A percentile compares a stretch with the other conserved stretches of the same genome.
Conservation (phyloP, 257 asterid genomes). For the Solanum okadae region DNA sequence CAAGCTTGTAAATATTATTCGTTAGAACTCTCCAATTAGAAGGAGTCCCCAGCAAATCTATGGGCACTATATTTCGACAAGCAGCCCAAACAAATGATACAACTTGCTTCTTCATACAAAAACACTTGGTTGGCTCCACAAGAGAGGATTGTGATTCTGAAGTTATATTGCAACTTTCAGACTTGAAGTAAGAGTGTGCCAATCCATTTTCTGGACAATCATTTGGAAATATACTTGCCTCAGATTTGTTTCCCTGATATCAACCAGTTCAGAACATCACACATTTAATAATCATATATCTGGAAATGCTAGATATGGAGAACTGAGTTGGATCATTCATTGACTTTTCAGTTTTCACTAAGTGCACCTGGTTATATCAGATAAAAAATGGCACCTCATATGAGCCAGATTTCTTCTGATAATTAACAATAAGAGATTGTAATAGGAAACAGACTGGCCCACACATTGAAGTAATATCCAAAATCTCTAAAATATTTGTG, state of each 20-base stretch:
- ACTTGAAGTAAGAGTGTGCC: slow-evolving; percentile 1
- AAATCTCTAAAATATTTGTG: neutral
- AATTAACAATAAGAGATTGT: neutral
- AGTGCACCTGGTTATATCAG: neutral
- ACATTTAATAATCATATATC: neutral
- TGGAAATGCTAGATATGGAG: neutral
- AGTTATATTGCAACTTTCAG: slow-evolving; percentile 10
- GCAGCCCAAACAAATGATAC: slow-evolving; percentile 77
- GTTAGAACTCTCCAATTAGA: slow-evolving; percentile 64
- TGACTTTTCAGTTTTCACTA: neutral
- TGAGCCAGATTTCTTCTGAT: neutral
- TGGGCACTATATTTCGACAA: slow-evolving; percentile 76
- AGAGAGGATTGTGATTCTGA: slow-evolving; percentile 14
- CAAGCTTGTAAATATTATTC: slow-evolving; percentile 57
- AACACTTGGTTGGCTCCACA: slow-evolving; percentile 28
- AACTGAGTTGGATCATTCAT: neutral
- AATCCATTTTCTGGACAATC: slow-evolving; percentile 8
- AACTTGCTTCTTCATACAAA: slow-evolving; percentile 66
- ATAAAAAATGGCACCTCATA: neutral
- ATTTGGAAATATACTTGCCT: neutral
- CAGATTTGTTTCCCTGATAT: slow-evolving; percentile 29
- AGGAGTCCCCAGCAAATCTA: slow-evolving; percentile 54
- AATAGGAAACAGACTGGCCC: neutral
- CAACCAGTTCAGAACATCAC: slow-evolving; percentile 3
- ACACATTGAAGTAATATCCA: neutral